Conservation (phyloP, 2,329 filamentous ascomycete genomes). For the Helminthosporium solani region DNA sequence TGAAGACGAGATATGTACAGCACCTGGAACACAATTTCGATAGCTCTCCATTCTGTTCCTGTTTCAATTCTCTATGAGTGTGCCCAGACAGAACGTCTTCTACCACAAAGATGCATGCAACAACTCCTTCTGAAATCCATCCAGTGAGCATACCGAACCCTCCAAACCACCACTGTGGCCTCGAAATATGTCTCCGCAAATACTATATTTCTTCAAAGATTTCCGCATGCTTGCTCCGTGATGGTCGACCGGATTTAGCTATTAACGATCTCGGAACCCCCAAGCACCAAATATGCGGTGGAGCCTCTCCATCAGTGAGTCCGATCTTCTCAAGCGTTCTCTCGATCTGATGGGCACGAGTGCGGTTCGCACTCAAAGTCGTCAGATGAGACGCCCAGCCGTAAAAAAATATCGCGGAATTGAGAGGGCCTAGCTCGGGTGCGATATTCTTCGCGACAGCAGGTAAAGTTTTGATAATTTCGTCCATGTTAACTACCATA, state of each 20-base stretch:
- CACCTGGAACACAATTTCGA: too few relatives aligned
- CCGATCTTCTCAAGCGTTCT: constrained; percentile 55
- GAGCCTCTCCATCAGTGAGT: constrained; percentile 53
- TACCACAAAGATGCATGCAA: too few relatives aligned
- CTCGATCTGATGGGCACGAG: constrained; percentile 67
- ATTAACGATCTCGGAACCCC: constrained; percentile 66
- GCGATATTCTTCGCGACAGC: constrained; percentile 47
- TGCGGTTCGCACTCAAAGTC: constrained; percentile 70
- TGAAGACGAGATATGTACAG: too few relatives aligned
- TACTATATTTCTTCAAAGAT: neutral
- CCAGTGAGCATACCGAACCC: too few relatives aligned
- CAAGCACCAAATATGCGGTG: constrained; percentile 65
- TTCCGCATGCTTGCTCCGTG: constrained; percentile 4
- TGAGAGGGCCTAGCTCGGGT: constrained; percentile 58
- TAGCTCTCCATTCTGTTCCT: too few relatives aligned
- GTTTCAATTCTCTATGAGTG: too few relatives aligned
- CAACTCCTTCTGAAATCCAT: too few relatives aligned
- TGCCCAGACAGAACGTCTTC: too few relatives aligned
- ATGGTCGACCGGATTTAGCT: constrained; percentile 52
- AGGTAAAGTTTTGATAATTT: constrained; percentile 43
- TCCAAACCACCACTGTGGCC: too few relatives aligned
- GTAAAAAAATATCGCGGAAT: constrained; percentile 68
- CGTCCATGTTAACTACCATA: constrained; percentile 30
- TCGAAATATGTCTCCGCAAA: too few relatives aligned
- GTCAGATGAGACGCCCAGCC: constrained; percentile 66